Base-by-base conservation (phyloP, 2,329 filamentous ascomycete species). In the Colletotrichum chrysophilum region DNA sequence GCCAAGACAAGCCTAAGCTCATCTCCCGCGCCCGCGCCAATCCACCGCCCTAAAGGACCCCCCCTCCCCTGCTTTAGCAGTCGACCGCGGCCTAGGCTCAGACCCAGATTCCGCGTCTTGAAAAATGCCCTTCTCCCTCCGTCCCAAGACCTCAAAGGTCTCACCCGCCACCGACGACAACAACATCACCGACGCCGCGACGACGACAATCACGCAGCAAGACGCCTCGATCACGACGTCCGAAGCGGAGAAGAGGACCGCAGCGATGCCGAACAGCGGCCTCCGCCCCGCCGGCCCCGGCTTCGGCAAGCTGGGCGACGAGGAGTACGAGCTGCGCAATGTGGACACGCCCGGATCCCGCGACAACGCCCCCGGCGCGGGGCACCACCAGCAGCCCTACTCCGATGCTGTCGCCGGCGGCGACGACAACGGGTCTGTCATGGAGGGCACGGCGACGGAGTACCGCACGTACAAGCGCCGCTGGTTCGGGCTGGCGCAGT, bases 401-500 rank as follows among this genome's bases (percentile, higher is more conserved):
- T 21, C 43, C n/a, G 43, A 21, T 13, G 43, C 32, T n/a, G 76
- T 73, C 28, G 80, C 80, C 34, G 78, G 48, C 28, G 36, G 36
- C 36, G 80, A 79, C 14, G 77, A 74, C 52, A 78, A 78, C 13
- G 77, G 68, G 64, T 81, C 79, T 71, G 77, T 82, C 18, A 74
- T 80, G n/a, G 78, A 81, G 71, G 82, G 79, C 32, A 71, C 77
- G 12, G 78, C 82, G 24, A 80, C 77, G n/a, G 80, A 82, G 75
- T 88, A 87, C 71, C 83, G 83, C 69, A 87, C 86, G 13, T 98
- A 98, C 83, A 96, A 94, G 85, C 91, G 95, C 81, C 91, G 97
- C 60, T 99, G 95, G 93, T 94, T 98, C 83, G 97, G 97, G 1
- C 87, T 99, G 67, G 86, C 91, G 26, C 95, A 98, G 84, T 86